Conservation (phyloP, 108 stramenopile genomes). For the Bacterosira constricta region DNA sequence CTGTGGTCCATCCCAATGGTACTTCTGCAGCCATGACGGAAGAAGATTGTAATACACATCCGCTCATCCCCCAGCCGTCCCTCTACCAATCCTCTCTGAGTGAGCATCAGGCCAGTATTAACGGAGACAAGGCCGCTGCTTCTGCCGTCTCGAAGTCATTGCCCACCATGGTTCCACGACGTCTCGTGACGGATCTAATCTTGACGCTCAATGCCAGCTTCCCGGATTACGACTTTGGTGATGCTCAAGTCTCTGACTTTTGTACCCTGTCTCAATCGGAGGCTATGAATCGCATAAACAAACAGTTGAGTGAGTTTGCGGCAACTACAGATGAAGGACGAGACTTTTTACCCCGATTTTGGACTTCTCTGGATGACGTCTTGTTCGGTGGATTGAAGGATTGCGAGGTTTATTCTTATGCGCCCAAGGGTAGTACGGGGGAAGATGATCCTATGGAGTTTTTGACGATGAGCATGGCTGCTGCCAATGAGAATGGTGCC, state of each 20-base stretch:
- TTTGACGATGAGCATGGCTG: slow-evolving; percentile 40
- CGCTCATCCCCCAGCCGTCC: slow-evolving; percentile 46
- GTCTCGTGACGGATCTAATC: slow-evolving; percentile 92
- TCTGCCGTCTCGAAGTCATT: slow-evolving; percentile 57
- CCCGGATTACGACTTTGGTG: slow-evolving; percentile 93
- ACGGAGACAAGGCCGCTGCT: not conserved
- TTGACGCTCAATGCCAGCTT: slow-evolving; percentile 91
- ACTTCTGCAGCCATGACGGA: slow-evolving; percentile 7
- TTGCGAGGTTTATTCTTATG: slow-evolving; percentile 87
- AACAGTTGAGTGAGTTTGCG: slow-evolving; percentile 67
- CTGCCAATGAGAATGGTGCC: slow-evolving; percentile 9
- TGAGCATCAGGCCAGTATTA: slow-evolving; percentile 41
- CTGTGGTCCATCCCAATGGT: not conserved
- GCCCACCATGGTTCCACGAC: slow-evolving; percentile 72
- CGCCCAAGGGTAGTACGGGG: slow-evolving; percentile 55
- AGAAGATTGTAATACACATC: slow-evolving; percentile 34
- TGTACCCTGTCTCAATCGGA: slow-evolving; percentile 52
- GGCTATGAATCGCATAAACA: slow-evolving; percentile 71
- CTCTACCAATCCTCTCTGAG: slow-evolving; percentile 53
- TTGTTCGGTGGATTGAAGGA: slow-evolving; percentile 71
- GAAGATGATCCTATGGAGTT: slow-evolving; percentile 73
- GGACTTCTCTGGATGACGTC: slow-evolving; percentile 73
- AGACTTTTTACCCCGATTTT: slow-evolving; percentile 66
- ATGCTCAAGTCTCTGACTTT: slow-evolving; percentile 80
- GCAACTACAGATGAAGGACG: slow-evolving; percentile 39